A percentile compares a stretch with the other conserved stretches of the same genome.
phyloP scores from a whole-genome alignment of 352 stramenopile genomes.

The Phytopythium vexans region DNA sequence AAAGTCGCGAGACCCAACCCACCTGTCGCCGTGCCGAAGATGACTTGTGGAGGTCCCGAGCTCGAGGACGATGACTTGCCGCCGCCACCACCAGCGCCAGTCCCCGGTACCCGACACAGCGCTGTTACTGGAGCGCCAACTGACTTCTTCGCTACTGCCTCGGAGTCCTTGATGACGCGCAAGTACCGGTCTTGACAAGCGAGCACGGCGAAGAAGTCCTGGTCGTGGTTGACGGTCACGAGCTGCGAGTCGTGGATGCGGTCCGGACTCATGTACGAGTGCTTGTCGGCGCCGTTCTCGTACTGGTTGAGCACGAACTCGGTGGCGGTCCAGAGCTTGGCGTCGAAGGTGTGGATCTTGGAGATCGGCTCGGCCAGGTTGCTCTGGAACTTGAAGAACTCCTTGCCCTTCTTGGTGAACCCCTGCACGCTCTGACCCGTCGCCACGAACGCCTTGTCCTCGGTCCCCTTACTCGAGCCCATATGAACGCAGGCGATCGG shows the following conservation, averaged over 20 bases:
- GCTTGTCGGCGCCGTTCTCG: conserved; percentile 73
- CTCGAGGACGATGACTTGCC: conserved; percentile 10
- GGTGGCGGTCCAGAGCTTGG: conserved; percentile 69
- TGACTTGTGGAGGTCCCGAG: conserved; percentile 30
- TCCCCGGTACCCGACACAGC: conserved; percentile 28
- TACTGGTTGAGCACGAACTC: conserved; percentile 85
- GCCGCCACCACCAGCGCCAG: conserved; percentile 8
- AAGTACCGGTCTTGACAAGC: conserved; percentile 74
- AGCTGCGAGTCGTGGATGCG: conserved; percentile 79
- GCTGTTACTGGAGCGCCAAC: conserved; percentile 47
- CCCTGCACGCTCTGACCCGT: conserved; percentile 67
- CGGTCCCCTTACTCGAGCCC: conserved; percentile 64
- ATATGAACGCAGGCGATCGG: conserved; percentile 68
- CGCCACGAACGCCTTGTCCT: conserved; percentile 73
- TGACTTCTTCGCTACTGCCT: conserved; percentile 60
- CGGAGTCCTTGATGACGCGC: conserved; percentile 56
- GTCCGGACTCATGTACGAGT: conserved; percentile 76
- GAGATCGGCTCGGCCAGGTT: conserved; percentile 80
- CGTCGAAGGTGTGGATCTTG: conserved; percentile 63
- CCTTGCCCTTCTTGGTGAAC: conserved; percentile 84
- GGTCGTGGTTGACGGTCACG: conserved; percentile 47
- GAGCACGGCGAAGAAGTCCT: conserved; percentile 63
- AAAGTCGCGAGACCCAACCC: conserved; percentile 59
- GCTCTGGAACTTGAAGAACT: conserved; percentile 86
- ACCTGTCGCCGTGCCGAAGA: conserved; percentile 68